phyloP scores from a whole-genome alignment of 805 yeast genomes.

The Saccharomycopsis babjevae region DNA sequence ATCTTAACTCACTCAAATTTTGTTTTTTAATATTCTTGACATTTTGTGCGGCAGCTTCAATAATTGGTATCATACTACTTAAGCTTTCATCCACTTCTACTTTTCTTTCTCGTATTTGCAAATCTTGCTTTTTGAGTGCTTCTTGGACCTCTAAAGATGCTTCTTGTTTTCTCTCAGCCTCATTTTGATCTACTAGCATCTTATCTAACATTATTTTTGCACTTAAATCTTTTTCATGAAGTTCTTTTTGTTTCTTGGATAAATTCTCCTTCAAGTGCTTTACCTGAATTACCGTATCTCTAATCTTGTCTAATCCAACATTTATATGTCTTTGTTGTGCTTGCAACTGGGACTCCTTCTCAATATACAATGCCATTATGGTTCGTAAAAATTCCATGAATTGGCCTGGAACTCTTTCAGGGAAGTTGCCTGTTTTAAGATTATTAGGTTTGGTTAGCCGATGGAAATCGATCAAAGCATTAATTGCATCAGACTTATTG shows the following conservation, averaged over 20 bases:
- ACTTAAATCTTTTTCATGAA: slow-evolving; percentile 50
- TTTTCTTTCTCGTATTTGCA: slow-evolving; percentile 44
- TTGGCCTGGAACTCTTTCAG: slow-evolving; percentile 39
- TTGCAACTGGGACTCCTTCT: slow-evolving; percentile 41
- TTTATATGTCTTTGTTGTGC: slow-evolving; percentile 62
- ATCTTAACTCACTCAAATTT: slow-evolving; percentile 78
- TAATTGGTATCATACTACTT: slow-evolving; percentile 61
- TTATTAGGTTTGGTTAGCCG: slow-evolving; percentile 8
- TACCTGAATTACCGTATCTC: slow-evolving; percentile 69
- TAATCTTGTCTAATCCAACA: slow-evolving; percentile 62
- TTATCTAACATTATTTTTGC: slow-evolving; percentile 62
- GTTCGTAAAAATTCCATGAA: slow-evolving; percentile 40
- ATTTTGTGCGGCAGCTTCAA: slow-evolving; percentile 53
- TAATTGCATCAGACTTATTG: slow-evolving; percentile 37
- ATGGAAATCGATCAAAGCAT: slow-evolving; percentile 40
- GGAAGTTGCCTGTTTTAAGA: slow-evolving; percentile 16
- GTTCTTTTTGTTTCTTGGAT: slow-evolving; percentile 38
- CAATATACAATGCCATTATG: slow-evolving; percentile 34
- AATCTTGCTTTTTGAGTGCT: slow-evolving; percentile 59
- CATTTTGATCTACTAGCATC: slow-evolving; percentile 80
- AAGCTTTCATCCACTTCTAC: slow-evolving; percentile 50
- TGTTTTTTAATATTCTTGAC: slow-evolving; percentile 91
- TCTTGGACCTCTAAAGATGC: slow-evolving; percentile 70
- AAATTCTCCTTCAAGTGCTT: slow-evolving; percentile 45
- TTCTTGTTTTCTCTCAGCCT: slow-evolving; percentile 83